Evolutionary conservation across 495 filamentous ascomycete species (phyloP).

Genomic region (Paragyromitra xinjiangensis): DNA sequence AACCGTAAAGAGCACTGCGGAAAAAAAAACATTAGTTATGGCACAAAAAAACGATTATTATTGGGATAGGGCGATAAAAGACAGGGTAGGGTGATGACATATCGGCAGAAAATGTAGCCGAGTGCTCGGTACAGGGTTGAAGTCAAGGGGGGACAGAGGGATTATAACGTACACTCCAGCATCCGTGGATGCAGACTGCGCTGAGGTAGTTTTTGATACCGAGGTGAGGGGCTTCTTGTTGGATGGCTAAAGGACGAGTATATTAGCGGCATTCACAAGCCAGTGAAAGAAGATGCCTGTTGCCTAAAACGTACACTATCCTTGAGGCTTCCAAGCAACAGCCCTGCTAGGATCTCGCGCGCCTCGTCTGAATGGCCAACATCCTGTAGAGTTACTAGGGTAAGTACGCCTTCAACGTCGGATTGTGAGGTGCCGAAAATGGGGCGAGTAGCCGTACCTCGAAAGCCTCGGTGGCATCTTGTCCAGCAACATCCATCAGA

Average conservation of each 20-base stretch:
- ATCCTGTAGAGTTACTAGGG: slow-evolving; percentile 63
- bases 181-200: slow-evolving; percentile 64
- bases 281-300: slow-evolving; percentile 17
- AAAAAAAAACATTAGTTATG: neutral
- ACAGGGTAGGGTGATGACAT: neutral
- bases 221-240: slow-evolving; percentile 78
- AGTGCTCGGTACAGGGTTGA: neutral
- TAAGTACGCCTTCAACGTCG: slow-evolving; percentile 25
- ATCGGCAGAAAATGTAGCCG: neutral
- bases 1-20: slow-evolving; percentile 77
- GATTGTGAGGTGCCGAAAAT: neutral
- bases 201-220: slow-evolving; percentile 58
- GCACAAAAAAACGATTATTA: neutral
- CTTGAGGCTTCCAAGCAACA: slow-evolving; percentile 84
- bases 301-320: slow-evolving; percentile 71
- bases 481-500: slow-evolving; percentile 91
- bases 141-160: neutral
- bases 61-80: no score
- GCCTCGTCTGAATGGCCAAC: slow-evolving; percentile 99
- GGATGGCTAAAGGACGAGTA: slow-evolving; percentile 69
- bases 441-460: slow-evolving; percentile 61
- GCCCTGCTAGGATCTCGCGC: slow-evolving; percentile 84
- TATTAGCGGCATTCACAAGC: slow-evolving; percentile 24
- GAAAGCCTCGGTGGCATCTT: slow-evolving; percentile 97
- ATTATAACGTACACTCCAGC: slow-evolving; percentile 40